phyloP scores from a whole-genome alignment of 768 basidiomycete genomes.

The Amanita subjunquillea region DNA sequence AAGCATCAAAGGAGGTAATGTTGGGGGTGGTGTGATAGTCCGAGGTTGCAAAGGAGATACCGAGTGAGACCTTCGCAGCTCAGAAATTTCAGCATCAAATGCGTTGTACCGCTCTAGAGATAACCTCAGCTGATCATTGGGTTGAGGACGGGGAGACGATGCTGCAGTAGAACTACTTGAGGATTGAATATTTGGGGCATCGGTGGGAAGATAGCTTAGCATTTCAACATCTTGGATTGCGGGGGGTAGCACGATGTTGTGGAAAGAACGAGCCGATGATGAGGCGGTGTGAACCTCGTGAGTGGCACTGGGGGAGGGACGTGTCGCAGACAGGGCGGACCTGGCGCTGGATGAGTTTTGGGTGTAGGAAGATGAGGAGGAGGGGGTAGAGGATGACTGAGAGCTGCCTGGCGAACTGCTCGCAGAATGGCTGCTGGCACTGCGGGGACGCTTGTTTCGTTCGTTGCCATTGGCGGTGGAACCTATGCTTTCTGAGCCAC shows the following conservation, averaged over 20 bases:
- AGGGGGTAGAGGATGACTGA: constrained; percentile 16
- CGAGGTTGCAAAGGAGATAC: constrained; percentile 13
- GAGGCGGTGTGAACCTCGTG: constrained; percentile 14
- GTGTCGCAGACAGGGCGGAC: not conserved
- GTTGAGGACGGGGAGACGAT: not conserved
- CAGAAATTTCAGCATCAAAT: constrained; percentile 44
- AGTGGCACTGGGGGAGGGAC: constrained; percentile 8
- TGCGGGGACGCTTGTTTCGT: constrained; percentile 49
- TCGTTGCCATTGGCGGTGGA: constrained; percentile 20
- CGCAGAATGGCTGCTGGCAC: constrained; percentile 27
- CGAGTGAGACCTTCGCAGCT: constrained; percentile 30
- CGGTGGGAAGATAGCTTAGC: constrained; percentile 24
- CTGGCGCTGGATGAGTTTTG: not conserved
- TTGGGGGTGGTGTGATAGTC: constrained; percentile 20
- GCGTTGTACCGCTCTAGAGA: constrained; percentile 43
- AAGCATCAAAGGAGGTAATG: constrained; percentile 25
- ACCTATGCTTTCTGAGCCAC: constrained; percentile 13
- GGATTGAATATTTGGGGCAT: constrained; percentile 5
- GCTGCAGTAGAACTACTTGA: not conserved
- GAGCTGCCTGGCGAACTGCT: constrained; percentile 26
- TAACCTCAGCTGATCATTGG: constrained; percentile 29
- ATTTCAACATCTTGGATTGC: constrained; percentile 42
- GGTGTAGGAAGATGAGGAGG: constrained; percentile 4
- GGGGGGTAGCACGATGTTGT: constrained; percentile 25
- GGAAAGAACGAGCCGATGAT: constrained; percentile 9